Base-by-base conservation (phyloP, 345 rosid genomes). In the Geranium rotundifolium region DNA sequence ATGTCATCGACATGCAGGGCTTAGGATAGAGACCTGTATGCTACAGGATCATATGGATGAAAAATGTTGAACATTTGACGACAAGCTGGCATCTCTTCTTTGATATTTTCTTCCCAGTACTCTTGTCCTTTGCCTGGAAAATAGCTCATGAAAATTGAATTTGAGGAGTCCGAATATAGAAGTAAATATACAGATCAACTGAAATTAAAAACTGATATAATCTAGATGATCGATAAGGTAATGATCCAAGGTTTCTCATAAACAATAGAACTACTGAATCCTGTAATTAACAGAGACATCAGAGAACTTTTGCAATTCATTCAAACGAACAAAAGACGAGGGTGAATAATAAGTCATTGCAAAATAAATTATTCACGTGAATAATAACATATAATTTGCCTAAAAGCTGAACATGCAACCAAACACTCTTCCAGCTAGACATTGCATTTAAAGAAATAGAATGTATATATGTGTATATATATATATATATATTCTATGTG, bases 41-140 rank as follows among this genome's bases (percentile, higher is more conserved):
- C 99, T 69, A 93, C 99, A 61, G 97, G 99, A 79, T 93, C 99
- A 72, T 67, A 93, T 27, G 97, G 99, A 74, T 90, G 97, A 77
- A 90, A 93, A 68, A 93, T 93, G 81, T 90, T 93, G 87, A 93
- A 80, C 97, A 93, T 90, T 79, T 81, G 99, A 67, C 75, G 80
- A 73, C 97, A 93, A 60, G 90, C 85, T 58, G 97, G 97, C 85
- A 88, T 88, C 89, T 90, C 97, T 82, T 93, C 99, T 31, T 3
- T 73, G 65, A 76, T 80, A 69, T 80, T 85, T 63, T 84, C 96
- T 37, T 41, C 85, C 99, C 97, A 86, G 75, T 93, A 93, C 9
- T 84, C 90, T 70, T 79, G 65, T 58, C 97, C 99, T 77, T 85
- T 83, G 61, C 99, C 97, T 70, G 57, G 15, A 62, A 19, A 7